Evolutionary conservation across 257 asterid species (phyloP).

Genomic region (Solanum chiquidenum): DNA sequence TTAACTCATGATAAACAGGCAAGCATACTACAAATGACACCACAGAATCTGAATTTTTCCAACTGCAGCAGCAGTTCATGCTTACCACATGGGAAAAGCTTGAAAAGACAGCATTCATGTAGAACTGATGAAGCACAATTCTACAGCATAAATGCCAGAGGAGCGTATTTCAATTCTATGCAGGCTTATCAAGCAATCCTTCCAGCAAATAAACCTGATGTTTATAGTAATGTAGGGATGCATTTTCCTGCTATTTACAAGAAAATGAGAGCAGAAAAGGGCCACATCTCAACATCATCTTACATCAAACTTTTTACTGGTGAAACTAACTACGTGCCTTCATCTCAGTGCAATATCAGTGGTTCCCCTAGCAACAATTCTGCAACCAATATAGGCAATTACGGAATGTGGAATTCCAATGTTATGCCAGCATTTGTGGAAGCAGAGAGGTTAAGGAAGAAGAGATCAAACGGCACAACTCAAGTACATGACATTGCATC

Average conservation of each 20-base stretch:
- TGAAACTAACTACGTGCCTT: slow-evolving; percentile 11
- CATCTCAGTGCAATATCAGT: slow-evolving; percentile 13
- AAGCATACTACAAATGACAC: slow-evolving; percentile 17
- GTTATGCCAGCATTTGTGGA: slow-evolving; percentile 36
- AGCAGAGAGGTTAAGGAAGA: slow-evolving; percentile 25
- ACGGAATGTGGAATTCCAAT: slow-evolving; percentile 18
- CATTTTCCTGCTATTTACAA: slow-evolving; percentile 42
- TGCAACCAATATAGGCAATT: slow-evolving; percentile 13
- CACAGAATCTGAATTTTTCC: slow-evolving; percentile 23
- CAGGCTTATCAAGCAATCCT: slow-evolving; percentile 29
- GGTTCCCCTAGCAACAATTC: slow-evolving; percentile 7
- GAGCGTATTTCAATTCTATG: slow-evolving; percentile 30
- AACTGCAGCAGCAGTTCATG: slow-evolving; percentile 25
- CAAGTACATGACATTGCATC: slow-evolving; percentile 37
- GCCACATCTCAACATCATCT: slow-evolving; percentile 19
- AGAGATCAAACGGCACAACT: slow-evolving; percentile 44
- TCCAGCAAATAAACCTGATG: slow-evolving; percentile 13
- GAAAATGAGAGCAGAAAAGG: slow-evolving; percentile 56
- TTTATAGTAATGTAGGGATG: slow-evolving; percentile 20
- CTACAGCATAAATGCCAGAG: slow-evolving; percentile 31
- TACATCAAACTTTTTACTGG: slow-evolving; percentile 14
- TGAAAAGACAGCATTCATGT: slow-evolving; percentile 35
- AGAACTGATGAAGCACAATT: slow-evolving; percentile 26
- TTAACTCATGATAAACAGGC: slow-evolving; percentile 58
- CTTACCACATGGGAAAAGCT: slow-evolving; percentile 24